A percentile compares a stretch with the other conserved stretches of the same genome.
phyloP scores from a whole-genome alignment of 2,329 filamentous ascomycete genomes.

The Berkeleyomyces rouxiae region DNA sequence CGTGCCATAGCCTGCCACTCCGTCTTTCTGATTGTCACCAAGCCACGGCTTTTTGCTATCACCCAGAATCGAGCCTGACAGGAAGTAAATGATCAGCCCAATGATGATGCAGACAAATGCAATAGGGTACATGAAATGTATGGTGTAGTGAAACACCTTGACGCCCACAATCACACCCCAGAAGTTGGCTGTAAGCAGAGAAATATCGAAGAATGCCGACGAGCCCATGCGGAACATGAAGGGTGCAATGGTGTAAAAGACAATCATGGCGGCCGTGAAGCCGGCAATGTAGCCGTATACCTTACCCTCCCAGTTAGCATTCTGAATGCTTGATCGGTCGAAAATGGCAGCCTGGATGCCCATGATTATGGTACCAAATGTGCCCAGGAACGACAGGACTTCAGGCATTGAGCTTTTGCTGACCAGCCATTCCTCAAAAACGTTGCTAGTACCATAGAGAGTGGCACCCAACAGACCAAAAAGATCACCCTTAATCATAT shows the following conservation, averaged over 20 bases:
- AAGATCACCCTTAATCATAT: slow-evolving; percentile 78
- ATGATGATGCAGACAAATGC: slow-evolving; percentile 86
- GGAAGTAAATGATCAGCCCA: slow-evolving; percentile 74
- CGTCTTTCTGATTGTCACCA: slow-evolving; percentile 67
- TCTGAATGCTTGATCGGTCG: slow-evolving; percentile 56
- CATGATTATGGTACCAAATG: slow-evolving; percentile 83
- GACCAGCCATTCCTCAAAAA: slow-evolving; percentile 88
- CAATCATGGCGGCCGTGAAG: slow-evolving; percentile 64
- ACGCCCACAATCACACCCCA: slow-evolving; percentile 93
- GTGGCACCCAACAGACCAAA: slow-evolving; percentile 82
- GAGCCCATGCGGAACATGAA: slow-evolving; percentile 76
- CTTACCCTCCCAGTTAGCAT: slow-evolving; percentile 46
- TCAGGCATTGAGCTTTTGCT: slow-evolving; percentile 77
- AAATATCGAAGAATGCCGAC: slow-evolving; percentile 94
- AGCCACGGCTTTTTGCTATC: slow-evolving; percentile 94
- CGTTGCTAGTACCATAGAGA: slow-evolving; percentile 81
- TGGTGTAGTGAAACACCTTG: slow-evolving; percentile 59
- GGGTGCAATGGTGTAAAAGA: slow-evolving; percentile 82
- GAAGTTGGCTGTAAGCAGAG: slow-evolving; percentile 83
- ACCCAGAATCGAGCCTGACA: slow-evolving; percentile 64
- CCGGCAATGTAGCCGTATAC: slow-evolving; percentile 75
- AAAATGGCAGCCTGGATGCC: slow-evolving; percentile 84
- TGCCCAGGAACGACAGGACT: slow-evolving; percentile 76
- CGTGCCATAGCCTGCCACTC: slow-evolving; percentile 66
- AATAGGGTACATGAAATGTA: slow-evolving; percentile 89